These are phyloP conservation scores for Plasmodium chabaudi DNA, from an alignment of 169 alveolate genomes.

Conservation along the genomic window DNA sequence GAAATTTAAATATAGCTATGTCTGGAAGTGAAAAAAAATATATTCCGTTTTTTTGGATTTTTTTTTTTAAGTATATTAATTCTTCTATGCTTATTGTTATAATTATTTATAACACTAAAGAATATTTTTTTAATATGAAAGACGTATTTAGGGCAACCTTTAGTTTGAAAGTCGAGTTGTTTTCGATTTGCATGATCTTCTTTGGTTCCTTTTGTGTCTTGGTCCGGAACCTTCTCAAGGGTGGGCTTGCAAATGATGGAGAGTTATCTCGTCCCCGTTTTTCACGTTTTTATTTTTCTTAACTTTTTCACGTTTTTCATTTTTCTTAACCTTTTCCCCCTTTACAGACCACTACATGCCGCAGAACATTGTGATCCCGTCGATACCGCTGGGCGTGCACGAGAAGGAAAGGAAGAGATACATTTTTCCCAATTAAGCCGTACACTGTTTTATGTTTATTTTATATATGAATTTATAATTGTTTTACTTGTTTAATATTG, in stretches of 20 bases:
- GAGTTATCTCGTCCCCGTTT: no score
- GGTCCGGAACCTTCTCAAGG: conserved; percentile 20
- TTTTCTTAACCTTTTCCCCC: background rate
- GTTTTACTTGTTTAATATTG: no score
- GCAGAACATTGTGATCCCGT: conserved; percentile 39
- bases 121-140: conserved; percentile 43
- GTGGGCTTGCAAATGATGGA: background rate
- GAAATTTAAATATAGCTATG: conserved; percentile 62
- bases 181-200: conserved; percentile 27
- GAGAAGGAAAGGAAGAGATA: conserved; percentile 48
- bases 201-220: conserved; percentile 7
- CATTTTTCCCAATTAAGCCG: conserved; percentile 12
- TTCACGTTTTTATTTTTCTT: background rate
- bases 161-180: conserved; percentile 36
- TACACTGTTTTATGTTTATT: no score
- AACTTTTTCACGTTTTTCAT: background rate
- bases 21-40: conserved; percentile 58
- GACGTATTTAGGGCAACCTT: conserved; percentile 21
- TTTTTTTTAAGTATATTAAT: conserved; percentile 55
- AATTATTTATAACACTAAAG: conserved; percentile 32
- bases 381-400: conserved; percentile 48
- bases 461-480: no score
- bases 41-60: conserved; percentile 61
- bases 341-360: conserved; percentile 41
- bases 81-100: conserved; percentile 53